Conservation (phyloP, 192 early-diverging fungal genomes). For the Kappamyces sp. region DNA sequence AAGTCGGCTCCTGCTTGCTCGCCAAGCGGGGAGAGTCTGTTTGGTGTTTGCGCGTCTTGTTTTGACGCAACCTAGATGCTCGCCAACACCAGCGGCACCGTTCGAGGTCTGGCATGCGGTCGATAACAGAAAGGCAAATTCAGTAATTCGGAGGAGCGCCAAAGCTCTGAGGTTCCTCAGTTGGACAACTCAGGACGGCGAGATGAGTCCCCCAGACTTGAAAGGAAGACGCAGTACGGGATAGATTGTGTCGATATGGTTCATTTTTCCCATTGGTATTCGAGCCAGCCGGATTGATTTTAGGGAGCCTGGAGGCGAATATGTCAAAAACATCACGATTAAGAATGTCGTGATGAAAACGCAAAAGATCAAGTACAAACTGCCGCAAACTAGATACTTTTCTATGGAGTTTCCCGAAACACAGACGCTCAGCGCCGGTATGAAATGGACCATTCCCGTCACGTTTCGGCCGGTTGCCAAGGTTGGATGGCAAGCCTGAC, state of each 20-base stretch:
- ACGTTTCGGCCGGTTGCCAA: slow-evolving; percentile 56
- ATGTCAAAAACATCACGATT: slow-evolving; percentile 41
- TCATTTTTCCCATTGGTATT: slow-evolving; percentile 49
- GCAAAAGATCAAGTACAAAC: slow-evolving; percentile 54
- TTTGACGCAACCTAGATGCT: no score
- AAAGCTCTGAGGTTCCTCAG: no score
- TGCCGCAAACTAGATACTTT: slow-evolving; percentile 53
- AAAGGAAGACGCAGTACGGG: slow-evolving; percentile 36
- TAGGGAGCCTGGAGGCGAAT: slow-evolving; percentile 56
- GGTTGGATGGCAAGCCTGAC: slow-evolving; percentile 19
- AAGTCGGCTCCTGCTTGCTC: no score
- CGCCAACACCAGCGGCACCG: no score
- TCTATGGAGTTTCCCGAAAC: slow-evolving; percentile 58
- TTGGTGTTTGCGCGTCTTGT: no score
- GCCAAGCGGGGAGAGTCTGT: no score
- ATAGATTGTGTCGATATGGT: slow-evolving; percentile 50
- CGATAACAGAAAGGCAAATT: no score
- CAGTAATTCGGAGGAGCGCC: no score
- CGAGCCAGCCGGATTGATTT: neutral
- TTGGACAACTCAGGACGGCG: no score
- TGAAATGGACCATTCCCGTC: slow-evolving; percentile 52
- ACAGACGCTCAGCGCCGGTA: slow-evolving; percentile 48
- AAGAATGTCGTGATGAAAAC: slow-evolving; percentile 60
- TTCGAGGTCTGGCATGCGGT: no score
- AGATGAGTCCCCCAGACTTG: slow-evolving; percentile 19